Conservation (phyloP, 78 protist species). For the Dictyostelium discoideum region DNA sequence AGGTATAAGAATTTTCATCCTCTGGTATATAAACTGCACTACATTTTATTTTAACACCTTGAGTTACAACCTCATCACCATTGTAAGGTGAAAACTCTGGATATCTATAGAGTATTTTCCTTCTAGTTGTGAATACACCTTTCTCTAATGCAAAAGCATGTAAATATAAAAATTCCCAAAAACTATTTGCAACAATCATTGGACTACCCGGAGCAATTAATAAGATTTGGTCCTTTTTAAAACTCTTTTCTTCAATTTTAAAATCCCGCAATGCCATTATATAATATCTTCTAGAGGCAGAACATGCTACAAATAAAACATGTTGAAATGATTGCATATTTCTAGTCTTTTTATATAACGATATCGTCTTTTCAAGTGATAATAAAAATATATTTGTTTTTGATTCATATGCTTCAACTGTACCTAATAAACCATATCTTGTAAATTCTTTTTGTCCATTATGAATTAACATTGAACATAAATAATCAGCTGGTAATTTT, state of each 20-base stretch:
- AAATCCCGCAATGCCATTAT: background rate
- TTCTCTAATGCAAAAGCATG: background rate
- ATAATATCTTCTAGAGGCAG: background rate
- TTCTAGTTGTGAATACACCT: background rate
- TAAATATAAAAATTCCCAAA: conserved; percentile 13
- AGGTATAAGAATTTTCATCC: background rate
- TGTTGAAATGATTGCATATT: background rate
- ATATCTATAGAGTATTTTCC: conserved; percentile 17
- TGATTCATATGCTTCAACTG: conserved; percentile 22
- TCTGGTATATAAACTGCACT: conserved; percentile 51
- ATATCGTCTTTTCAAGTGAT: background rate
- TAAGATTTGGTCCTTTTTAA: background rate
- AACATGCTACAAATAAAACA: conserved; percentile 4
- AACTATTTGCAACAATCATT: conserved; percentile 26
- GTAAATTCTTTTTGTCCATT: conserved; percentile 41
- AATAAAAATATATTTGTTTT: background rate
- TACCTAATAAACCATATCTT: conserved; percentile 36
- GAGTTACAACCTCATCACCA: background rate
- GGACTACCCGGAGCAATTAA: background rate
- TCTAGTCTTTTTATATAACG: background rate
- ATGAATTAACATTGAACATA: conserved; percentile 13
- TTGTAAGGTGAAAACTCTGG: conserved; percentile 43
- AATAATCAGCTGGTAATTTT: conserved; percentile 35
- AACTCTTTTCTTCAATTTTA: background rate
- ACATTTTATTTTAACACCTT: conserved; percentile 44